Evolutionary conservation across 2,329 filamentous ascomycete genomes (phyloP).

Genomic region (Colletotrichum sp.): DNA sequence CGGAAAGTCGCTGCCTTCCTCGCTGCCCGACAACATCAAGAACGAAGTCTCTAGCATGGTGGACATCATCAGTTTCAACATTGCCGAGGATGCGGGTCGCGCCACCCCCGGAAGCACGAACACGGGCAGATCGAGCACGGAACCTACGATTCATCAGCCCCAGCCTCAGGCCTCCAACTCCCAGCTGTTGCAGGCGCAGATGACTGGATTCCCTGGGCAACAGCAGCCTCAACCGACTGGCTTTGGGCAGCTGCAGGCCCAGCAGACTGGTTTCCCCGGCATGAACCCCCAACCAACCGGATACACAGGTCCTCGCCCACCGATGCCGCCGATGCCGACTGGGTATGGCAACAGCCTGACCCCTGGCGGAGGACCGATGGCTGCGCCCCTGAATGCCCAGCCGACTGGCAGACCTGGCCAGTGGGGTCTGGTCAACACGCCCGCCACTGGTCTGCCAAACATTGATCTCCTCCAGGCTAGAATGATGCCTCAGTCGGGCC

Average conservation of each 20-base stretch:
- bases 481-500: conserved; percentile 96
- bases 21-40: conserved; percentile 82
- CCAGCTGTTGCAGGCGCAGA: conserved; percentile 67
- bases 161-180: conserved; percentile 77
- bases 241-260: conserved; percentile 68
- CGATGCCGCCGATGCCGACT: conserved; percentile 83
- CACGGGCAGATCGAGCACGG: conserved; percentile 55
- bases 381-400: conserved; percentile 81
- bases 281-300: conserved; percentile 71
- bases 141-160: conserved; percentile 68
- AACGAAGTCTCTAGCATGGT: conserved; percentile 99
- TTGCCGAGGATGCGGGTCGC: conserved; percentile 72
- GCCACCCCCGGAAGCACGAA: conserved; percentile 65
- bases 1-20: conserved; percentile 77
- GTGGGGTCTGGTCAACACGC: conserved; percentile 98
- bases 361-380: conserved; percentile 66
- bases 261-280: conserved; percentile 73
- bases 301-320: conserved; percentile 79
- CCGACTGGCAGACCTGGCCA: conserved; percentile 92
- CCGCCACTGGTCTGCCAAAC: conserved; percentile 86
- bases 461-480: conserved; percentile 90
- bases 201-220: conserved; percentile 70
- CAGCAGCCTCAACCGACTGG: conserved; percentile 44
- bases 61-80: conserved; percentile 96
- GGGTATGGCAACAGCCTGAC: conserved; percentile 60